Percentiles rank a stretch among this genome's conserved stretches.
Evolutionary conservation across 495 filamentous ascomycete genomes (phyloP).

Genomic region (Endocarpon pusillum): DNA sequence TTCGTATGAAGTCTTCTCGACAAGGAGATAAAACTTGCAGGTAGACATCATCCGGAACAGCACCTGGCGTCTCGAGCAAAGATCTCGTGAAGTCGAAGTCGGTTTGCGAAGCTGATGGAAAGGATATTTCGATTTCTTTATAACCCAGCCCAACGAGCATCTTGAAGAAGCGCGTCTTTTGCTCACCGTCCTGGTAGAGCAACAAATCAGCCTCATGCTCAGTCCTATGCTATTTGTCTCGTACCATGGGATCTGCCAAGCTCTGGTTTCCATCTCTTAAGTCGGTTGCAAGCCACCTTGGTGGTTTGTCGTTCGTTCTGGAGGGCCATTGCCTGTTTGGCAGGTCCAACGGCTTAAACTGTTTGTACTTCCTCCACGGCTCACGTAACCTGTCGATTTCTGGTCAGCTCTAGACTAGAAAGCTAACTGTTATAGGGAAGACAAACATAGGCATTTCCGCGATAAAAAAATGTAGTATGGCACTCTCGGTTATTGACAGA

Average conservation of each 20-base stretch:
- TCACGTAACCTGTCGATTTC: constrained; percentile 61
- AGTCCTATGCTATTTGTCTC: neutral
- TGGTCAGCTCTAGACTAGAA: no score
- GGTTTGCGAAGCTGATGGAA: constrained; percentile 82
- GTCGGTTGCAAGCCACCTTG: constrained; percentile 75
- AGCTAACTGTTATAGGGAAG: no score
- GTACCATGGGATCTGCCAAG: constrained; percentile 75
- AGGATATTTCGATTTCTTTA: constrained; percentile 96
- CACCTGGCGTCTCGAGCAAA: constrained; percentile 71
- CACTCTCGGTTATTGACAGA: no score
- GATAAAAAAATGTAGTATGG: no score
- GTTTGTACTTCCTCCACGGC: constrained; percentile 81
- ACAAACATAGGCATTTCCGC: no score
- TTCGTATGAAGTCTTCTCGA: constrained; percentile 76
- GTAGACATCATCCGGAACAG: constrained; percentile 84
- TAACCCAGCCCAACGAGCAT: constrained; percentile 90
- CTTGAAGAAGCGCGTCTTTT: constrained; percentile 89
- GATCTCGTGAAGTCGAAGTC: constrained; percentile 91
- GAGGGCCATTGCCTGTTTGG: constrained; percentile 83
- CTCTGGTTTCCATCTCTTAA: constrained; percentile 81
- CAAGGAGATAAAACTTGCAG: constrained; percentile 90
- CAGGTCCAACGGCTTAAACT: constrained; percentile 58
- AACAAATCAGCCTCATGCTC: neutral
- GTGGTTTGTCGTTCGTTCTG: constrained; percentile 57
- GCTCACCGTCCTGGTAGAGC: constrained; percentile 60